Evolutionary conservation across 2,329 filamentous ascomycete genomes (phyloP), one percentile per base, ranked within the genome.

Genomic region (Fusarium sp.): DNA sequence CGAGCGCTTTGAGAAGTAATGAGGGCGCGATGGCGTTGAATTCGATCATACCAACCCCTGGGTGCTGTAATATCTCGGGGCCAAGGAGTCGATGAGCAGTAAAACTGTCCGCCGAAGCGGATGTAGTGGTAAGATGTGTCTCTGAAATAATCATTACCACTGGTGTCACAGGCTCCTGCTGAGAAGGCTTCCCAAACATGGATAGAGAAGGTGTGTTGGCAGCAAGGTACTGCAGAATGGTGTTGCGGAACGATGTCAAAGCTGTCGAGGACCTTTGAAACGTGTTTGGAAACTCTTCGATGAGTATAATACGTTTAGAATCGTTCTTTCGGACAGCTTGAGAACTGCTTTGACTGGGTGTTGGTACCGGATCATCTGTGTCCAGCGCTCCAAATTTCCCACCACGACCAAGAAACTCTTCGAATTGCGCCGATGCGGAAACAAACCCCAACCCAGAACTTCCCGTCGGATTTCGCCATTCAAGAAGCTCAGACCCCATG

Each of bases 21-120:
- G 95, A 96, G 0, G 94, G 91, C 0, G 96, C 96, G 65, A 99
- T 91, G 14, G 92, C 88, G 75, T 99, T 99, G 81, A 98, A 99
- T 70, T 97, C 94, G 69, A 99, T 93, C 7, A 92, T 84, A 11
- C 88, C 89, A 4, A 94, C 90, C 16, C 91, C 90, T 1, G 93
- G 91, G 79, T 98, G 94, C 44, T 91, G 90, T 16, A 94, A 85
- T 45, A 99, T 92, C 69, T 96, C 92, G 0, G 94, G 91, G 0
- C 97, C 96, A 5, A 99, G 87, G 20, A 99, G 82, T 25, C 94
- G 90, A 81, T 98, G 93, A 1, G 94, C 94, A 1, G 96, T 99
- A 75, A 98, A 94, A 79, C 93, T 98, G 76, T 98, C 94, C 14
- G 93, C 90, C 12, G 92, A 90, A 3, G 94, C 91, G 5, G 93